phyloP scores from a whole-genome alignment of 805 yeast species.

The Pichia eremophila region DNA sequence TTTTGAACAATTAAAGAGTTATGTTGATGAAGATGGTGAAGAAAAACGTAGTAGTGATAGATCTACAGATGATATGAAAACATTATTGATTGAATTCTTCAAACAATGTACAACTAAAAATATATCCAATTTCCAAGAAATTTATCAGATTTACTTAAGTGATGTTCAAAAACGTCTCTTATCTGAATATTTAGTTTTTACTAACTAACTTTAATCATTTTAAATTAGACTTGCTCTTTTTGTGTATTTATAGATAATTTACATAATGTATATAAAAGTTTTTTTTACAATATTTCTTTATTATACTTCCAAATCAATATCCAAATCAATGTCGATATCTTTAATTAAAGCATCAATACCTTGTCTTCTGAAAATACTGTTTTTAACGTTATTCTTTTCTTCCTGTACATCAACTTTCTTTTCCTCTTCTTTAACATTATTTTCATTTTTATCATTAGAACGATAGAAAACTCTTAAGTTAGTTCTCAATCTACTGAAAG shows the following conservation, averaged over 20 bases:
- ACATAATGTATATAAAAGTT: background rate
- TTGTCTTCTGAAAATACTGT: constrained; percentile 19
- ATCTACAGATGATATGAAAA: constrained; percentile 23
- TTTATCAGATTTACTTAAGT: constrained; percentile 34
- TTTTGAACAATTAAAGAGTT: constrained; percentile 52
- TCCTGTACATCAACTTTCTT: constrained; percentile 42
- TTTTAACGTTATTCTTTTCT: constrained; percentile 24
- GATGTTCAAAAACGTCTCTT: constrained; percentile 47
- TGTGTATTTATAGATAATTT: background rate
- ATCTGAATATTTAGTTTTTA: constrained; percentile 32
- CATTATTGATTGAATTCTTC: constrained; percentile 42
- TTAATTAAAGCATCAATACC: constrained; percentile 26
- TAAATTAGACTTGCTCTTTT: background rate
- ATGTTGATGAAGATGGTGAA: constrained; percentile 37
- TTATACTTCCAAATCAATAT: constrained; percentile 10
- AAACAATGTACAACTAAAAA: constrained; percentile 44
- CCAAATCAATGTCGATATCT: constrained; percentile 21
- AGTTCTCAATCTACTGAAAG: constrained; percentile 84
- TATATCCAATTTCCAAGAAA: constrained; percentile 40
- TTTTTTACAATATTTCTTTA: background rate
- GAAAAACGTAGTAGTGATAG: constrained; percentile 15
- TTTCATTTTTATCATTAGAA: constrained; percentile 42
- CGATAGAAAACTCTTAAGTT: constrained; percentile 75
- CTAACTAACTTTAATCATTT: constrained; percentile 2
- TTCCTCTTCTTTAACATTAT: constrained; percentile 39